These are phyloP conservation scores for Tritrichomonas foetus DNA, from an alignment of 208 protist genomes.

Conservation along the genomic window DNA sequence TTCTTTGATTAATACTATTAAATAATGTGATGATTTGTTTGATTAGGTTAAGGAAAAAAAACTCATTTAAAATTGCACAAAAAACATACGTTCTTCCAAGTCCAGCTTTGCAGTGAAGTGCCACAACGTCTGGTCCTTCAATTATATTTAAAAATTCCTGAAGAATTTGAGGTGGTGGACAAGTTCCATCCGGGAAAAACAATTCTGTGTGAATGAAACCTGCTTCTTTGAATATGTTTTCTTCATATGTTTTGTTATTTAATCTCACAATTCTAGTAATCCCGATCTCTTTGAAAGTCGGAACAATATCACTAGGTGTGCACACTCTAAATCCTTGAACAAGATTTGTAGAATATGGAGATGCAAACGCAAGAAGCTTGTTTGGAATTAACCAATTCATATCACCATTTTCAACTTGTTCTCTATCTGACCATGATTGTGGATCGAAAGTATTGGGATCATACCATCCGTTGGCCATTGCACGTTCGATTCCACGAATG, in stretches of 20 bases:
- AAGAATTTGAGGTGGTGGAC: conserved; percentile 71
- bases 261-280: conserved; percentile 79
- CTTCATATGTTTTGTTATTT: conserved; percentile 80
- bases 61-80: too few relatives aligned
- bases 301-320: conserved; percentile 60
- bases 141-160: conserved; percentile 71
- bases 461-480: conserved; percentile 65
- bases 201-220: conserved; percentile 81
- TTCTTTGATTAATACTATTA: too few relatives aligned
- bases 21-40: too few relatives aligned
- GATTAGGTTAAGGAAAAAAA: too few relatives aligned
- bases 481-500: conserved; percentile 66
- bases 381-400: conserved; percentile 83
- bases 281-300: conserved; percentile 56
- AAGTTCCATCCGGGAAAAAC: conserved; percentile 78
- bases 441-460: conserved; percentile 73
- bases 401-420: conserved; percentile 76
- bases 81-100: conserved; percentile 83
- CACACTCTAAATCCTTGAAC: conserved; percentile 61
- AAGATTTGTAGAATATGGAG: conserved; percentile 56
- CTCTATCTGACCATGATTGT: conserved; percentile 70
- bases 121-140: conserved; percentile 66
- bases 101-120: conserved; percentile 87
- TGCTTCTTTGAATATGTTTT: conserved; percentile 64
- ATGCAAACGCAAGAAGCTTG: conserved; percentile 79